phyloP scores from a whole-genome alignment of 768 basidiomycete genomes.

The Tricholoma sp. region DNA sequence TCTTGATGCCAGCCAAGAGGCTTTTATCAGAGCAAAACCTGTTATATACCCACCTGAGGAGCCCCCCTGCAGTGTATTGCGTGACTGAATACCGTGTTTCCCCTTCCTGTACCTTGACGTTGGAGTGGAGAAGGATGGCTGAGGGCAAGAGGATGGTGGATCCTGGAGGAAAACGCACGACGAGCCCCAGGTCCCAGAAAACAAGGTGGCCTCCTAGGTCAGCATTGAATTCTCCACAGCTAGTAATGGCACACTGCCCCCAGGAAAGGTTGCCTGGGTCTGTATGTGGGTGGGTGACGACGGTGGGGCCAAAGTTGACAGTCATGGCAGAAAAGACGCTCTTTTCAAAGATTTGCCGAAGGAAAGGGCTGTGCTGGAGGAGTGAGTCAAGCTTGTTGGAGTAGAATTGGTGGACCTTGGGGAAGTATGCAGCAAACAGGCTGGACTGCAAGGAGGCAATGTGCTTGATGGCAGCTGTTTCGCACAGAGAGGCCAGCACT shows the following conservation, averaged over 20 bases:
- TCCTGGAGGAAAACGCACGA: neutral
- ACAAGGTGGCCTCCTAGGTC: neutral
- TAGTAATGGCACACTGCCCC: neutral
- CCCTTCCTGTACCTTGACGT: neutral
- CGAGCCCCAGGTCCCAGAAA: neutral
- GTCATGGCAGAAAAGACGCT: conserved; percentile 21
- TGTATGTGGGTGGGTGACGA: conserved; percentile 10
- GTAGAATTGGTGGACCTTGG: neutral
- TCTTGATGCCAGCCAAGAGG: neutral
- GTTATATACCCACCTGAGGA: neutral
- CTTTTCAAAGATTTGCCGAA: conserved; percentile 19
- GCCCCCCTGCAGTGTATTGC: neutral
- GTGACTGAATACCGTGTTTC: neutral
- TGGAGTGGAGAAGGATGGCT: neutral
- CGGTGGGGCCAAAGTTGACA: conserved; percentile 23
- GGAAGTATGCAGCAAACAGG: neutral
- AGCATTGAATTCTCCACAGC: neutral
- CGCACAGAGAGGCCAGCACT: neutral
- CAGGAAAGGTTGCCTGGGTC: conserved; percentile 18
- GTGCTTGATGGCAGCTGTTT: neutral
- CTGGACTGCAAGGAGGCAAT: neutral
- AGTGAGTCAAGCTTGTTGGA: no score
- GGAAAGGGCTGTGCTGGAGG: neutral
- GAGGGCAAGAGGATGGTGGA: neutral
- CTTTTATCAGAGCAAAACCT: neutral